These are phyloP conservation scores for Zizania latifolia DNA, from an alignment of 176 grass and related monocot genomes.

Conservation along the genomic window DNA sequence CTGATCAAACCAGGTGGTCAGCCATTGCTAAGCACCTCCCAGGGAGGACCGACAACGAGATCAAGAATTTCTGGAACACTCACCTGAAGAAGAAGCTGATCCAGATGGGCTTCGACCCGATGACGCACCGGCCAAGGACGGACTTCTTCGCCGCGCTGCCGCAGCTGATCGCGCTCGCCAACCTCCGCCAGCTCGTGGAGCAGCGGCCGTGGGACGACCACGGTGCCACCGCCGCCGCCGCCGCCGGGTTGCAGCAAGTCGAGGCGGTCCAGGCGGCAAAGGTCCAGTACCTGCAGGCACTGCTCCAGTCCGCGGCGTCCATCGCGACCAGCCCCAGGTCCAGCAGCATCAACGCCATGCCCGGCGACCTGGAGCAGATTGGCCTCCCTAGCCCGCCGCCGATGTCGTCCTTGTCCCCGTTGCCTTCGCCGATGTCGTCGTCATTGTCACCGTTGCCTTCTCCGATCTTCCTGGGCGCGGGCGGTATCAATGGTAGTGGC, in stretches of 20 bases:
- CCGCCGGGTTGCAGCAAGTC: slow-evolving; percentile 32
- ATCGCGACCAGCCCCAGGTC: background rate
- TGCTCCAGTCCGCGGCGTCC: slow-evolving; percentile 6
- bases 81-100: slow-evolving; percentile 85
- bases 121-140: slow-evolving; percentile 66
- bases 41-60: slow-evolving; percentile 77
- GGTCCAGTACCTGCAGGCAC: slow-evolving; percentile 13
- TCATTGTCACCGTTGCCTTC: slow-evolving; percentile 45
- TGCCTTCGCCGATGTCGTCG: slow-evolving; percentile 38
- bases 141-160: slow-evolving; percentile 55
- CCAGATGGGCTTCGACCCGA: slow-evolving; percentile 76
- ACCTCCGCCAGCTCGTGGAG: slow-evolving; percentile 33
- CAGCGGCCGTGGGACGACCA: slow-evolving; percentile 35
- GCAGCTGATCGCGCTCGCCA: slow-evolving; percentile 55
- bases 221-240: no score
- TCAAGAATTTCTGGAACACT: slow-evolving; percentile 97
- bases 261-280: slow-evolving; percentile 29
- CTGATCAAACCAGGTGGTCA: slow-evolving; percentile 62
- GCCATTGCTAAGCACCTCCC: slow-evolving; percentile 63
- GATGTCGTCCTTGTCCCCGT: slow-evolving; percentile 24
- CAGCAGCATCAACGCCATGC: background rate
- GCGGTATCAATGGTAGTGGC: slow-evolving; percentile 17
- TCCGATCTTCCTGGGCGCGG: slow-evolving; percentile 27
- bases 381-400: slow-evolving; percentile 37
- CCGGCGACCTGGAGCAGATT: slow-evolving; percentile 36